Conservation (phyloP, 1,139 yeast genomes). For the Kodamaea plutei region DNA sequence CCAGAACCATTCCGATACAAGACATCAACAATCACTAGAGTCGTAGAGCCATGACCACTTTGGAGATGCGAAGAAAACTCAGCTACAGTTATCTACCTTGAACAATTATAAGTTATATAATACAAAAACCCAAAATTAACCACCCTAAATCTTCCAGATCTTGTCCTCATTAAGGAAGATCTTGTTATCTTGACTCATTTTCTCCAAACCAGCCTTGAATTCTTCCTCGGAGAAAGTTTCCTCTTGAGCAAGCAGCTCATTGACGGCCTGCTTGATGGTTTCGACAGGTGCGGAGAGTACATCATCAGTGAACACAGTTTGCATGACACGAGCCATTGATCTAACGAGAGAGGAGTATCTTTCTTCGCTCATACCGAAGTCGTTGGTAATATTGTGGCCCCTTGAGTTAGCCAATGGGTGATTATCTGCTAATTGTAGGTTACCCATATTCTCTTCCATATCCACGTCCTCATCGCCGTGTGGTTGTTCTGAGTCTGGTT, state of each 20-base stretch:
- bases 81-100: too few species aligned
- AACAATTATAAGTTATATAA: too few species aligned
- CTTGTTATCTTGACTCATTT: slow-evolving; percentile 53
- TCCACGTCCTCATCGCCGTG: slow-evolving; percentile 17
- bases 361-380: slow-evolving; percentile 39
- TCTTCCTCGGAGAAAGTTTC: slow-evolving; percentile 54
- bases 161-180: slow-evolving; percentile 60
- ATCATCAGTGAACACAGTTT: slow-evolving; percentile 45
- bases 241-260: slow-evolving; percentile 55
- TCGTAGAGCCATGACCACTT: too few species aligned
- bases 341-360: slow-evolving; percentile 45
- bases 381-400: slow-evolving; percentile 18
- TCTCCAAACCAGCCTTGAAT: slow-evolving; percentile 48
- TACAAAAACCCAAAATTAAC: slow-evolving; percentile 6
- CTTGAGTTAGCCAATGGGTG: slow-evolving; percentile 22
- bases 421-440: slow-evolving; percentile 20
- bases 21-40: too few species aligned
- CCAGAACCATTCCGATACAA: too few species aligned
- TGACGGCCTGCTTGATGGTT: slow-evolving; percentile 41
- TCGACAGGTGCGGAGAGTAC: slow-evolving; percentile 43
- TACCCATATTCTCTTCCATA: slow-evolving; percentile 24
- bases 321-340: slow-evolving; percentile 44
- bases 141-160: slow-evolving; percentile 52
- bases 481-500: slow-evolving; percentile 19
- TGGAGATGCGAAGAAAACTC: too few species aligned